Conservation (phyloP, 305 asterid genomes). For the Euphrasia arctica region DNA sequence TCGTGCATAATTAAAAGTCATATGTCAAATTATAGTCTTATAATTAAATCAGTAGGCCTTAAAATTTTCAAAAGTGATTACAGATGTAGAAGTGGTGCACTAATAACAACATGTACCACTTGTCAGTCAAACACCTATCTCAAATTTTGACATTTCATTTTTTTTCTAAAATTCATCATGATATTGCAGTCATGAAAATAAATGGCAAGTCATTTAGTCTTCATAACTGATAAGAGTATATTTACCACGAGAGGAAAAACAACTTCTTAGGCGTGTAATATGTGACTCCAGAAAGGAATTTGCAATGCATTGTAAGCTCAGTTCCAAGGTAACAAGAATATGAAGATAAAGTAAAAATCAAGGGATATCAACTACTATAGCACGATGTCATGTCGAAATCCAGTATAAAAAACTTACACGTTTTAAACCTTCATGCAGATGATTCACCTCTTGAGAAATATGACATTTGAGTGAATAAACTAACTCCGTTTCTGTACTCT, state of each 20-base stretch:
- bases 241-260: background rate
- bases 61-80: background rate
- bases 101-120: background rate
- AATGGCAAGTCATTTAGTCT: background rate
- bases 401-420: conserved; percentile 52
- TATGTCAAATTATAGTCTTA: no score
- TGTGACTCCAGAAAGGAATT: conserved; percentile 16
- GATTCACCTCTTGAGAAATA: conserved; percentile 98
- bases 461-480: conserved; percentile 94
- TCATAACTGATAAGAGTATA: background rate
- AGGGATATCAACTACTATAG: conserved; percentile 16
- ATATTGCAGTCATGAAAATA: conserved; percentile 10
- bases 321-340: conserved; percentile 5
- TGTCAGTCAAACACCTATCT: background rate
- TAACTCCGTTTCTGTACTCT: conserved; percentile 79
- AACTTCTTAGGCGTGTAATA: no score
- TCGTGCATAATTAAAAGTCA: no score
- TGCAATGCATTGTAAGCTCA: conserved; percentile 15
- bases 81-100: background rate
- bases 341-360: conserved; percentile 6
- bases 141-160: background rate
- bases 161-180: conserved; percentile 6
- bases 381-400: conserved; percentile 11
- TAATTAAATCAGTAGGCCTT: background rate
- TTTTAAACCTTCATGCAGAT: conserved; percentile 93